Base-by-base conservation (phyloP, 78 protist genomes). In the Andalucia godoyi region DNA sequence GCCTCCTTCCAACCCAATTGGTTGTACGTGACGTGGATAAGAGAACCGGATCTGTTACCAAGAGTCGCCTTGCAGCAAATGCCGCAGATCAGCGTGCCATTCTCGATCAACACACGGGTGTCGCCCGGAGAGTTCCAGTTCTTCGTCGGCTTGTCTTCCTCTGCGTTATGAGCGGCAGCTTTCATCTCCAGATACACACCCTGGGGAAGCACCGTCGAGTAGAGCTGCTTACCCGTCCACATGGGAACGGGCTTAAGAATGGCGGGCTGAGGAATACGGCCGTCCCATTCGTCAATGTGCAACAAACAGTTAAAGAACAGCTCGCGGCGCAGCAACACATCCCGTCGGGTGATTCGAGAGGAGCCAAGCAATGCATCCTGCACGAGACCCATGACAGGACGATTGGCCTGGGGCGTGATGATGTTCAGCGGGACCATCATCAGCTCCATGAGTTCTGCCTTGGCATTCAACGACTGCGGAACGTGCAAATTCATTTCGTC, bases 401-500 rank as follows among this genome's bases (percentile, higher is more conserved):
- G 47, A 77, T 97, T 96, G 27, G 72, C 32, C 80, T 89, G 92
- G 15, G 99, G 99, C 12, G 98, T 80, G 18, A 98, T 79, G 52
- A 98, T 89, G 54, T 93, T 92, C 49, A 72, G 69, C n/a, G 99
- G 98, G 46, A 92, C 97, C 86, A 90, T 73, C 97, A 94, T 93
- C 39, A 97, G 36, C 57, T 94, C 88, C 0, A 39, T 10, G 17
- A 89, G 67, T 78, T 97, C 99, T 1, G 92, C 77, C 66, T 63
- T 6, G 2, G 98, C 76, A 61, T 81, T 86, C 37, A 83, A 34
- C 4, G 91, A 33, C 62, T 97, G 99, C 6, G 98, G 97, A 32
- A 95, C 93, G 84, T 97, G 99, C 62, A 95, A 63, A 75, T 97
- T 97, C 99, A 97, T 97, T 71, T 97, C 99, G 53, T 97, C 99